Evolutionary conservation across 331 rosid genomes (phyloP).

Genomic region (Prunus yedoensis): DNA sequence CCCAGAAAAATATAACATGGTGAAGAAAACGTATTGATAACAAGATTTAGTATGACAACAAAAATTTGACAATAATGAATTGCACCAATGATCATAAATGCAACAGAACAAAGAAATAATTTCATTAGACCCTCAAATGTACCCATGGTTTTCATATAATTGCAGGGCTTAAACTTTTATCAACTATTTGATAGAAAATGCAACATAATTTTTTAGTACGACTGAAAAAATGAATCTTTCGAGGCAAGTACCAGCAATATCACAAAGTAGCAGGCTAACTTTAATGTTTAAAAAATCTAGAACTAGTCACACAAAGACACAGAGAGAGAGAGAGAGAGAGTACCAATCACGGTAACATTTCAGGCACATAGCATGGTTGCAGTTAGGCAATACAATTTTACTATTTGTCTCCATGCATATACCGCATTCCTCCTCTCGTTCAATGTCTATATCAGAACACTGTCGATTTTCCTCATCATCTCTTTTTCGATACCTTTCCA

Average conservation of each 20-base stretch:
- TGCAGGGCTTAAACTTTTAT: too few relatives aligned
- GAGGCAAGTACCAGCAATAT: neutral
- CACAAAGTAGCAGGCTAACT: neutral
- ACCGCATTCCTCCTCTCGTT: slow-evolving; percentile 97
- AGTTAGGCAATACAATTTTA: slow-evolving; percentile 85
- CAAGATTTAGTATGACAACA: neutral
- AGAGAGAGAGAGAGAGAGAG: slow-evolving; percentile 11
- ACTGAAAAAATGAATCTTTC: neutral
- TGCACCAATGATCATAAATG: neutral
- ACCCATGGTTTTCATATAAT: neutral
- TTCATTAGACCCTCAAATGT: neutral
- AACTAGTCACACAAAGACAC: too few relatives aligned
- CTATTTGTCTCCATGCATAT: slow-evolving; percentile 92
- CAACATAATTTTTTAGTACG: neutral
- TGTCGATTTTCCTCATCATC: slow-evolving; percentile 59
- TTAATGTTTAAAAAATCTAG: neutral
- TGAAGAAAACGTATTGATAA: neutral
- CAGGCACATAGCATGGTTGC: slow-evolving; percentile 92
- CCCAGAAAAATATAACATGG: neutral
- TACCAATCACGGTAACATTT: slow-evolving; percentile 97
- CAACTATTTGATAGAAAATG: too few relatives aligned
- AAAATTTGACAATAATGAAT: neutral
- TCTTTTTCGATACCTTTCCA: slow-evolving; percentile 81
- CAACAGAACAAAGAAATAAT: neutral
- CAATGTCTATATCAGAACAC: slow-evolving; percentile 64